A percentile compares a stretch with the other conserved stretches of the same genome.
Evolutionary conservation across 2,329 filamentous ascomycete species (phyloP).

Genomic region (Chaetomium sp.): DNA sequence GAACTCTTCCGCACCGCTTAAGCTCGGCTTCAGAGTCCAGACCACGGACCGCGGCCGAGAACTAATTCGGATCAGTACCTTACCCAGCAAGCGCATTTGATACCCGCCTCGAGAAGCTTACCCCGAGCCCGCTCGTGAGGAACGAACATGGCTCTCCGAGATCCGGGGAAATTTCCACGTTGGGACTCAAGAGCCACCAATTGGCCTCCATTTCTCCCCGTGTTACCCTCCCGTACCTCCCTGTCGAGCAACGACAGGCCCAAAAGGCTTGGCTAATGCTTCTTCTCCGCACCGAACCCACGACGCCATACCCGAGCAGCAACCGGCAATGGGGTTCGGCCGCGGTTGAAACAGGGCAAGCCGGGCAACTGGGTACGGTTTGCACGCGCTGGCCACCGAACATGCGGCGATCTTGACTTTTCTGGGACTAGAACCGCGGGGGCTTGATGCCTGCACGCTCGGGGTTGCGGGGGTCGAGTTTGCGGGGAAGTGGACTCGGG

Average conservation of each 20-base stretch:
- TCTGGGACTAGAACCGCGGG: not conserved
- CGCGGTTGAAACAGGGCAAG: not conserved
- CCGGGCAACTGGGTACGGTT: not conserved
- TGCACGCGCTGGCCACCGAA: not conserved
- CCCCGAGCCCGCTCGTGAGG: no score
- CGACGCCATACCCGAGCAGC: not conserved
- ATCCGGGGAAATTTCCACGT: not conserved
- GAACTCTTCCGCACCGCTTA: not conserved
- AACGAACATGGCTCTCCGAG: not conserved
- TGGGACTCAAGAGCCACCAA: not conserved
- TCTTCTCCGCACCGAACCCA: not conserved
- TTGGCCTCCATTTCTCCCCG: not conserved
- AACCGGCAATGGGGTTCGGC: constrained; percentile 19
- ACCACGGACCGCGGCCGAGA: no score
- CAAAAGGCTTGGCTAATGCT: not conserved
- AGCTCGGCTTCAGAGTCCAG: not conserved
- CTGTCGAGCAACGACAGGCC: not conserved
- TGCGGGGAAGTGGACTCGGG: constrained; percentile 18
- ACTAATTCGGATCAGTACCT: not conserved
- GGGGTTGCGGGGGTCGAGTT: constrained; percentile 4
- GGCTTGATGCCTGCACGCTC: not conserved
- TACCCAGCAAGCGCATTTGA: not conserved
- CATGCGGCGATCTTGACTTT: constrained; percentile 1
- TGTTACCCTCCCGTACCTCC: not conserved
- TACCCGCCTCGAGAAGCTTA: not conserved